These are phyloP conservation scores for Bonnemaisonia californica DNA, from an alignment of 31 red algal genomes.

Conservation along the genomic window DNA sequence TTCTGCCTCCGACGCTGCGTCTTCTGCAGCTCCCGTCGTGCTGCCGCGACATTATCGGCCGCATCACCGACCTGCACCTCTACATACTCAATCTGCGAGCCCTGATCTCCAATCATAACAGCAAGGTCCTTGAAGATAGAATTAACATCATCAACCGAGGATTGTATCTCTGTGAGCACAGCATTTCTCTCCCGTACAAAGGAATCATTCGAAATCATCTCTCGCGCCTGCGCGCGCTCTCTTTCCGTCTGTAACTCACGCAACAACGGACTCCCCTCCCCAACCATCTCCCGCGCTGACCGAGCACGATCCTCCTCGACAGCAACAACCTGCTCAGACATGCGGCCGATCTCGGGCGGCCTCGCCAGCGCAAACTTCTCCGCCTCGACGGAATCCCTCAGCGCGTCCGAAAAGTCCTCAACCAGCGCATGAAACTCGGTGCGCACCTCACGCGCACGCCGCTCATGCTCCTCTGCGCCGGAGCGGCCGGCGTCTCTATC, in stretches of 20 bases:
- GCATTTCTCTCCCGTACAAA: slow-evolving; percentile 36
- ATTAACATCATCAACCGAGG: slow-evolving; percentile 48
- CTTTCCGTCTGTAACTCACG: background rate
- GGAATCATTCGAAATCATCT: slow-evolving; percentile 23
- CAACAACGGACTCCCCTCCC: slow-evolving; percentile 1
- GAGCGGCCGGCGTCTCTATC: background rate
- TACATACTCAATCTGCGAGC: slow-evolving; percentile 56
- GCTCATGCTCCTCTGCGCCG: background rate
- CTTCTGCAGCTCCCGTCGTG: slow-evolving; percentile 38
- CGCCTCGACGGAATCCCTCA: slow-evolving; percentile 10
- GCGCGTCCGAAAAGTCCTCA: slow-evolving; percentile 35
- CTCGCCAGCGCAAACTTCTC: slow-evolving; percentile 15
- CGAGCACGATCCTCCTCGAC: background rate
- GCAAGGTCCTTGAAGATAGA: slow-evolving; percentile 65
- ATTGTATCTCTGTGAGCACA: slow-evolving; percentile 42
- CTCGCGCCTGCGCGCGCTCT: slow-evolving; percentile 32
- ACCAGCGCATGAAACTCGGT: background rate
- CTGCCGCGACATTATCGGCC: slow-evolving; percentile 15
- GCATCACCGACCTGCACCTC: slow-evolving; percentile 55
- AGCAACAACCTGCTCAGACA: background rate
- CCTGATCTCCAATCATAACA: slow-evolving; percentile 59
- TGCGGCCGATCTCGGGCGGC: background rate
- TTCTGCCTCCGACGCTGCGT: slow-evolving; percentile 32
- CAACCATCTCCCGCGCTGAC: background rate
- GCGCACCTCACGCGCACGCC: background rate